These are phyloP conservation scores for Ceratobasidium sp. DNA, from an alignment of 1,284 basidiomycete genomes.

Conservation along the genomic window DNA sequence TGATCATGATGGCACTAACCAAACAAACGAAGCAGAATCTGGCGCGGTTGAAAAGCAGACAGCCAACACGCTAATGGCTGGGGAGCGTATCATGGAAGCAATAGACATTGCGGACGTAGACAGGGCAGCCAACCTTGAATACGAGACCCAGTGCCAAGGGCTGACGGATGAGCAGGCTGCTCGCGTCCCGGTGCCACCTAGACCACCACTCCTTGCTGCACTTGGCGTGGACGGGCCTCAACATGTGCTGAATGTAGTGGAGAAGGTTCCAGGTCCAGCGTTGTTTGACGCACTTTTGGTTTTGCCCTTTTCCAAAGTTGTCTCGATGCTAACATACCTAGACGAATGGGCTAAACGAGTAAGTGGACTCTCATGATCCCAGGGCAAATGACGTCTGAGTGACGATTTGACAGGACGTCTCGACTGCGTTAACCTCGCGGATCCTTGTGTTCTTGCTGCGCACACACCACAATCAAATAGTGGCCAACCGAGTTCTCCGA, in stretches of 20 bases:
- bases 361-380: conserved; percentile 45
- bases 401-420: conserved; percentile 70
- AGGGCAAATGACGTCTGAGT: background rate
- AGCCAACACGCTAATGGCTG: conserved; percentile 94
- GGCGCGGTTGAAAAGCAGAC: conserved; percentile 87
- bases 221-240: conserved; percentile 82
- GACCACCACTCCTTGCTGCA: conserved; percentile 82
- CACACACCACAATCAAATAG: conserved; percentile 94
- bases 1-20: conserved; percentile 54
- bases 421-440: conserved; percentile 85
- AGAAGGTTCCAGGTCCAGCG: conserved; percentile 82
- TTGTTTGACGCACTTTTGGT: conserved; percentile 94
- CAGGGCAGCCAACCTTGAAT: conserved; percentile 65
- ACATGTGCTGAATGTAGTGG: conserved; percentile 84
- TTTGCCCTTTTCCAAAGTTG: conserved; percentile 89
- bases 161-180: conserved; percentile 56
- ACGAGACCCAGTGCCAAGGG: conserved; percentile 67
- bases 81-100: conserved; percentile 95
- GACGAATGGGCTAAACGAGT: conserved; percentile 90
- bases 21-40: conserved; percentile 51
- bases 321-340: conserved; percentile 86
- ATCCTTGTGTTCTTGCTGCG: conserved; percentile 94
- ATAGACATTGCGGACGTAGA: conserved; percentile 89
- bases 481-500: conserved; percentile 91
- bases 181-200: conserved; percentile 73